Evolutionary conservation across 1,139 yeast genomes (phyloP), one percentile per base, ranked within the genome.

Genomic region (Blastobotrys persicus): DNA sequence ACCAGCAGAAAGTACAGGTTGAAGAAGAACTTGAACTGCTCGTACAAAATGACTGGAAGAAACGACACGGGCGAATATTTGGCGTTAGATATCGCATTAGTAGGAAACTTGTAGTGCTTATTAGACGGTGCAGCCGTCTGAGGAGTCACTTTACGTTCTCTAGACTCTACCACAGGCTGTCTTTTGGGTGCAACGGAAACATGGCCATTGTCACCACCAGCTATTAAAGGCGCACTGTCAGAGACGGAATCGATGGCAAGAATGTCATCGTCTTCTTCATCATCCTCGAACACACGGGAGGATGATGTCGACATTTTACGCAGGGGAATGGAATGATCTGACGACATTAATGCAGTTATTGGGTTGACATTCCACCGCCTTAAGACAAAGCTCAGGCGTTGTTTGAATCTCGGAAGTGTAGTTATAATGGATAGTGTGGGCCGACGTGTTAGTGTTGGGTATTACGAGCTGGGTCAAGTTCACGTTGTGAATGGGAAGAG

Each of bases 1-100:
- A 94, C 98, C 37, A 94, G 65, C 48, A 94, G 71, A 64, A 94
- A 94, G 68, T 94, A 94, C 47, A 94, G 72, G 68, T 94, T 94
- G 76, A 89, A 94, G 68, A 94, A 94, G 67, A 92, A 92, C 70
- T 89, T 89, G 80, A 94, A 94, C 72, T 94, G 99, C 66, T 92
- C 97, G 66, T 86, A 94, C 39, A 94, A 75, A 49, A 92, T 83
- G 40, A 88, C 75, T 3, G 99, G 99, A 11, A 94, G 71, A 62
- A 94, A 94, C 1, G 96, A 83, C 39, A 88, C 67, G 2, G 94
- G 88, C 61, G 88, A 87, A 69, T 94, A 94, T 68, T 91, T 92
- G 26, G 98, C 98, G 67, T 94, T 94, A 42, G 96, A 88, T 9
- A 94, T 79, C 16, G 94, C 88, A 64, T 92, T 92, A 13, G 89